Evolutionary conservation across 2,329 filamentous ascomycete genomes (phyloP).

Genomic region (Epichloe coenophiala): DNA sequence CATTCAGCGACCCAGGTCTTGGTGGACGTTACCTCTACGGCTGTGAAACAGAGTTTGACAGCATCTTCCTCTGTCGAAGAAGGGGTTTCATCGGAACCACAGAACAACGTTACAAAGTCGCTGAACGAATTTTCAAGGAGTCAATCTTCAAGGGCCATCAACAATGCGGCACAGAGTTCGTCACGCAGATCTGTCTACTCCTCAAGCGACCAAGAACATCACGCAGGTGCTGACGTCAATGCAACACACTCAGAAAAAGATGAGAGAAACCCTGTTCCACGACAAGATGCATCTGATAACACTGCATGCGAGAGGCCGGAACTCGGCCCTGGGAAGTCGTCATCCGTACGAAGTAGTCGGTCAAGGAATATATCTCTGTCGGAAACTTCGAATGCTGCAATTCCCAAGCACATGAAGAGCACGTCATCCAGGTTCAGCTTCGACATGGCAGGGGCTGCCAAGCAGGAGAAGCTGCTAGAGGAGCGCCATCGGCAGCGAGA

Average conservation of each 20-base stretch:
- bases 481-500: slow-evolving; percentile 58
- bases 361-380: slow-evolving; percentile 42
- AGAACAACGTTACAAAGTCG: not conserved
- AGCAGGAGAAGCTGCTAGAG: slow-evolving; percentile 55
- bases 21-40: not conserved
- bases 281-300: not conserved
- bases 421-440: slow-evolving; percentile 73
- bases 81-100: not conserved
- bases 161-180: not conserved
- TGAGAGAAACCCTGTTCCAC: not conserved
- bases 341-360: slow-evolving; percentile 21
- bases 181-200: not conserved
- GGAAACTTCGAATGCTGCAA: slow-evolving; percentile 32
- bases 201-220: not conserved
- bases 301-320: not conserved
- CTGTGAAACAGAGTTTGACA: slow-evolving; percentile 4
- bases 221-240: not conserved
- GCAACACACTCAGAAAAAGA: not conserved
- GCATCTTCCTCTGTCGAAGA: slow-evolving; percentile 9
- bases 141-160: not conserved
- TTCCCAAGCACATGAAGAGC: slow-evolving; percentile 57
- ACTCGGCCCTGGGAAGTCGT: not conserved
- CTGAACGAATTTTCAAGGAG: not conserved
- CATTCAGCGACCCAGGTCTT: not conserved
- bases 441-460: slow-evolving; percentile 59